Evolutionary conservation across 2,329 filamentous ascomycete genomes (phyloP).

Genomic region (Dryadomyces sulphureus): DNA sequence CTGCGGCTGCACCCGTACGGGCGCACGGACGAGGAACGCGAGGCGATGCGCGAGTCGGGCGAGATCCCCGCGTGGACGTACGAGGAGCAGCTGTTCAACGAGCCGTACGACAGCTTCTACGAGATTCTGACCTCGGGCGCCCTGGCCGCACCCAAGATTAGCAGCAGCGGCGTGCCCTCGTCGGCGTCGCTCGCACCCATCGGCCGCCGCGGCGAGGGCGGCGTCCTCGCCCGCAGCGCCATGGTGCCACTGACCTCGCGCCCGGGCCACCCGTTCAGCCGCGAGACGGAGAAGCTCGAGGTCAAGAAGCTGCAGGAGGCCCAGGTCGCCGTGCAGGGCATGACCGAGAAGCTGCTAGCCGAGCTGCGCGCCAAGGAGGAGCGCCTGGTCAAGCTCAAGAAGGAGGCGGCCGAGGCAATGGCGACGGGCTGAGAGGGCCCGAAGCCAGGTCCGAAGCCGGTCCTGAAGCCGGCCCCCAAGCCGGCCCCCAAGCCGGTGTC

Average conservation of each 20-base stretch:
- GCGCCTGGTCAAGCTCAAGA: conserved; percentile 44
- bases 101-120: conserved; percentile 86
- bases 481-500: too few relatives aligned
- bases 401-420: conserved; percentile 19
- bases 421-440: conserved; percentile 7
- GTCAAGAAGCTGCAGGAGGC: conserved; percentile 48
- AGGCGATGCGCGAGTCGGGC: conserved; percentile 39
- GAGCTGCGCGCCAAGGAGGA: conserved; percentile 52
- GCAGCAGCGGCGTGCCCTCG: conserved; percentile 30
- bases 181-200: conserved; percentile 19
- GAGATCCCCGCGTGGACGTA: conserved; percentile 69
- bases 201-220: conserved; percentile 26
- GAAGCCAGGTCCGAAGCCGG: not conserved
- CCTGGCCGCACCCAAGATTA: conserved; percentile 30
- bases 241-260: conserved; percentile 57
- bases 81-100: conserved; percentile 94
- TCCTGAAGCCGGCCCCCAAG: too few relatives aligned
- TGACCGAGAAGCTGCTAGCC: conserved; percentile 42
- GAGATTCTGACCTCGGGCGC: conserved; percentile 68
- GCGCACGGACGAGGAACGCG: conserved; percentile 59
- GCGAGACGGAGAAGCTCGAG: conserved; percentile 52
- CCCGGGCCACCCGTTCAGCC: conserved; percentile 58
- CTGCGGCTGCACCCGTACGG: conserved; percentile 85
- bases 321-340: conserved; percentile 45
- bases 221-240: conserved; percentile 52